Evolutionary conservation across 768 basidiomycete species (phyloP), one percentile per base, ranked within the genome.

Genomic region (Phaeolepiota aurea): DNA sequence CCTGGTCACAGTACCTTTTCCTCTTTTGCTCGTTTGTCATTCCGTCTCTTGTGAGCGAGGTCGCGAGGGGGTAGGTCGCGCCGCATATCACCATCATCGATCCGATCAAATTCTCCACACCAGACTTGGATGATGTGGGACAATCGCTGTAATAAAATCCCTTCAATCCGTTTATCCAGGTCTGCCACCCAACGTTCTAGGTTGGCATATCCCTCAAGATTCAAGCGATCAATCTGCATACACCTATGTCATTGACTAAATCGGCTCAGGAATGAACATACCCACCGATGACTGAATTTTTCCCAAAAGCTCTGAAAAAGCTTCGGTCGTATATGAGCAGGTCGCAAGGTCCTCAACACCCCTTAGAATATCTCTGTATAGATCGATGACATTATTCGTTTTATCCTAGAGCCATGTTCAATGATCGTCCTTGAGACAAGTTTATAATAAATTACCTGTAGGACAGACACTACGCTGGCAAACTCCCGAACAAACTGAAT

Each of bases 401-500:
- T 97, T 96, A 66, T 99, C 96, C 81, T 87, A 39, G n/a, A n/a
- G n/a, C n/a, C n/a, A n/a, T n/a, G n/a, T n/a, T n/a, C n/a, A n/a
- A n/a, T n/a, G n/a, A n/a, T n/a, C n/a, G n/a, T n/a, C n/a, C n/a
- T n/a, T n/a, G n/a, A n/a, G n/a, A n/a, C n/a, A n/a, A n/a, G 33
- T 14, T 25, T 9, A 35, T 32, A 4, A 40, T 41, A 58, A 38
- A 31, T 18, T 40, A 84, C 84, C 73, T 97, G 94, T 16, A 99
- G 66, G 7, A 94, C 72, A 1, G 92, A 93, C 0, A 97, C 86
- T 3, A 90, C 77, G 45, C 86, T 88, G 1, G 94, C 93, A 54
- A 97, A 96, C 55, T 98, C 93, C 42, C 91, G 76, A 7, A 98
- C 93, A 48, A 91, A 97, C 44, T 89, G 83, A 18, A 94, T 81